Evolutionary conservation across 2,329 filamentous ascomycete genomes (phyloP).

Genomic region (Davidsoniella eucalypti): DNA sequence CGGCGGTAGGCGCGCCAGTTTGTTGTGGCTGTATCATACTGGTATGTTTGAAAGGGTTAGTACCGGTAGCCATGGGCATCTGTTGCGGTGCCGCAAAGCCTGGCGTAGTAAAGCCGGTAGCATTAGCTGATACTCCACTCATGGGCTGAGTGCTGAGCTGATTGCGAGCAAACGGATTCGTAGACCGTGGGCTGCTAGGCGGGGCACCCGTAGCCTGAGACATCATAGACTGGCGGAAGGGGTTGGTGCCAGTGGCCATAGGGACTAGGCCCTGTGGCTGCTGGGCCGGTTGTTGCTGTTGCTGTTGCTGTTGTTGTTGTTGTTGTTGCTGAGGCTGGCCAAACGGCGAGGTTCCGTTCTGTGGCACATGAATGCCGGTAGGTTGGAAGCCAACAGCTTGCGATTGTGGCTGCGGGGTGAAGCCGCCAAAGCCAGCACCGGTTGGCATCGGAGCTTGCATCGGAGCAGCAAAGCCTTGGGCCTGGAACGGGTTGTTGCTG

Average conservation of each 20-base stretch:
- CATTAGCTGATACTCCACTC: slow-evolving; percentile 9
- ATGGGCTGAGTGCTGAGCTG: slow-evolving; percentile 14
- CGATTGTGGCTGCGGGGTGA: slow-evolving; percentile 16
- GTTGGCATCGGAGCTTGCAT: slow-evolving; percentile 15
- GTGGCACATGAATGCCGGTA: slow-evolving; percentile 15
- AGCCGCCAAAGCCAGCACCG: slow-evolving; percentile 12
- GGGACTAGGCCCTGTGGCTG: slow-evolving; percentile 22
- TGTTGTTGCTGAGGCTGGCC: slow-evolving; percentile 20
- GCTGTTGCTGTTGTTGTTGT: slow-evolving; percentile 20
- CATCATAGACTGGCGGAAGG: slow-evolving; percentile 86
- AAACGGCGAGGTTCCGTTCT: slow-evolving; percentile 1
- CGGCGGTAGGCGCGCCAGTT: slow-evolving; percentile 29
- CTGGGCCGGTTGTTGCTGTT: slow-evolving; percentile 18
- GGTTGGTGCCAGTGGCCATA: slow-evolving; percentile 47
- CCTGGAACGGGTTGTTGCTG: slow-evolving; percentile 17
- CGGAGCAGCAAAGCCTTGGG: slow-evolving; percentile 5
- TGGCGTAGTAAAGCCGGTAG: neutral
- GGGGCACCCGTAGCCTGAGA: slow-evolving; percentile 26
- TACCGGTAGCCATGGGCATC: slow-evolving; percentile 33
- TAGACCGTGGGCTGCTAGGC: slow-evolving; percentile 49
- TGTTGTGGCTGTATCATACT: slow-evolving; percentile 19
- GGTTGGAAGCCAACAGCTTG: slow-evolving; percentile 16
- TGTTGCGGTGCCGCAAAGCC: slow-evolving; percentile 22
- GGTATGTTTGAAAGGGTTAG: slow-evolving; percentile 40
- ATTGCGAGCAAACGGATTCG: slow-evolving; percentile 69